phyloP scores from a whole-genome alignment of 192 early-diverging fungal genomes.

The Diversispora eburnea region DNA sequence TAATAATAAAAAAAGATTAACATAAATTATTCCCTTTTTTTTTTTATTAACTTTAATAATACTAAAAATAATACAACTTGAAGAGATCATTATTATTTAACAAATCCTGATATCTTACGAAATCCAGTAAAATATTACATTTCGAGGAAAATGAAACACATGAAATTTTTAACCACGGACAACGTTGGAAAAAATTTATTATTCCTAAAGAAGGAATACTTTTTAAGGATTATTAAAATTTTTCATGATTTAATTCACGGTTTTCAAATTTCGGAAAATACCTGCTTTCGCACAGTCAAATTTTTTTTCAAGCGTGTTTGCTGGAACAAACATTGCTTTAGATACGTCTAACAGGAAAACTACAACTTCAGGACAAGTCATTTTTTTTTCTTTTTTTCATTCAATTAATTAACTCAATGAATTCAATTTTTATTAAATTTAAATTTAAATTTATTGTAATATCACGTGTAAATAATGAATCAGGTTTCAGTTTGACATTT shows the following conservation, averaged over 20 bases:
- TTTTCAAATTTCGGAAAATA: not conserved
- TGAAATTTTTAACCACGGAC: not conserved
- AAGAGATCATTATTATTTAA: not conserved
- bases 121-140: constrained; percentile 3
- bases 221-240: too few relatives aligned
- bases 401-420: too few relatives aligned
- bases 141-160: not conserved
- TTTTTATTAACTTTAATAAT: not conserved
- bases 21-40: too few relatives aligned
- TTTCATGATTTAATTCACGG: too few relatives aligned
- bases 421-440: too few relatives aligned
- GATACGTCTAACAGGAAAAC: constrained; percentile 11
- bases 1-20: too few relatives aligned
- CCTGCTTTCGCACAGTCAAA: constrained; percentile 1
- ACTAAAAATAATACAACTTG: not conserved
- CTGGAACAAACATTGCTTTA: not conserved
- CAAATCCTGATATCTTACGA: not conserved
- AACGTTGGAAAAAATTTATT: not conserved
- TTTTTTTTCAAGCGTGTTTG: constrained; percentile 7
- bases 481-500: too few relatives aligned
- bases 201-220: not conserved
- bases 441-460: too few relatives aligned
- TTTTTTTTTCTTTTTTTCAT: not conserved
- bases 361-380: not conserved
- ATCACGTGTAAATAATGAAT: too few relatives aligned